These are phyloP conservation scores for Lactifluus subvellereus DNA, from an alignment of 768 basidiomycete species.

Conservation along the genomic window DNA sequence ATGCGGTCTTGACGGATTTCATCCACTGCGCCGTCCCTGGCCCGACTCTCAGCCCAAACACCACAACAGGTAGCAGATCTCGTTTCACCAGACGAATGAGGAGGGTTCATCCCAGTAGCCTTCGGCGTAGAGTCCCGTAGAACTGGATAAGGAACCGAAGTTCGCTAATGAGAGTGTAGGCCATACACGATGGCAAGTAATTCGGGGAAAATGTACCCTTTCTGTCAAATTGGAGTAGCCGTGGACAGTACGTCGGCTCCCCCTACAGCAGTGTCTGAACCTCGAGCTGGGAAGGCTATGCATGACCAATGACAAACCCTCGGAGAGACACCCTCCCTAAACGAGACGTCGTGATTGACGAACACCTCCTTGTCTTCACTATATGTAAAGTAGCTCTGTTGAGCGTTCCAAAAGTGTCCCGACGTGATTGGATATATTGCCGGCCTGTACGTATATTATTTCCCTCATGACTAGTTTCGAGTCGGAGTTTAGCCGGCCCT, in stretches of 20 bases:
- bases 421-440: slow-evolving; percentile 56
- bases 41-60: background rate
- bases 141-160: slow-evolving; percentile 52
- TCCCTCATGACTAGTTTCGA: slow-evolving; percentile 52
- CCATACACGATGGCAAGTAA: background rate
- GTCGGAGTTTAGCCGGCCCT: background rate
- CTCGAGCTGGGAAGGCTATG: slow-evolving; percentile 12
- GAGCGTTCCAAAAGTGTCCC: slow-evolving; percentile 83
- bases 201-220: slow-evolving; percentile 43
- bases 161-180: slow-evolving; percentile 40
- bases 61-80: background rate
- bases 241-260: slow-evolving; percentile 49
- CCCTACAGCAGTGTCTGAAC: slow-evolving; percentile 30
- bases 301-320: slow-evolving; percentile 37
- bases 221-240: slow-evolving; percentile 60
- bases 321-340: slow-evolving; percentile 50
- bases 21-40: slow-evolving; percentile 45
- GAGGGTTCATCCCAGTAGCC: slow-evolving; percentile 25
- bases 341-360: slow-evolving; percentile 54
- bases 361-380: slow-evolving; percentile 31
- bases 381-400: slow-evolving; percentile 61
- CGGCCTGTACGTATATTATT: slow-evolving; percentile 74
- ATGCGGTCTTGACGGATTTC: slow-evolving; percentile 51
- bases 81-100: slow-evolving; percentile 14
- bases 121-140: slow-evolving; percentile 37